Percentiles rank a stretch among this genome's conserved stretches.
Evolutionary conservation across 2,329 filamentous ascomycete genomes (phyloP).

Genomic region (Claviceps monticola): DNA sequence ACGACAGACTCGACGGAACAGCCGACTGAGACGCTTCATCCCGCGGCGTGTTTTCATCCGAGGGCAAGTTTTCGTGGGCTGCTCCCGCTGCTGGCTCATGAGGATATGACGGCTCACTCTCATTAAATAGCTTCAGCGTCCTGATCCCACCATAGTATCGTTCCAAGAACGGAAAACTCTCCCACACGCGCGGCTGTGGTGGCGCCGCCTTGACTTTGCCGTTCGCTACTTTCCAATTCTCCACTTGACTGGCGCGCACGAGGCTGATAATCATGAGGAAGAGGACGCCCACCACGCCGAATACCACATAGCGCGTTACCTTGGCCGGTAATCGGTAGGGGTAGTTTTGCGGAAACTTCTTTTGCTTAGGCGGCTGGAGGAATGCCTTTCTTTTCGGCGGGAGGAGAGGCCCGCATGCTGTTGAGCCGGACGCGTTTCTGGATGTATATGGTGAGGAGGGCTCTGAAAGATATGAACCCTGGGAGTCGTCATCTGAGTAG

Average conservation of each 20-base stretch:
- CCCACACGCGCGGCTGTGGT: conserved; percentile 59
- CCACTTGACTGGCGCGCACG: conserved; percentile 57
- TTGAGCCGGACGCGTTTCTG: conserved; percentile 34
- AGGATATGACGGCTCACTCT: conserved; percentile 75
- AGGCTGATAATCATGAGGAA: conserved; percentile 66
- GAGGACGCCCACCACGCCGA: conserved; percentile 54
- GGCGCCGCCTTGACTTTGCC: conserved; percentile 30
- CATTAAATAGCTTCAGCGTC: conserved; percentile 47
- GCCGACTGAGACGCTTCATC: conserved; percentile 5
- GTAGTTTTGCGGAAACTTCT: conserved; percentile 13
- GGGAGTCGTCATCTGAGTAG: conserved; percentile 31
- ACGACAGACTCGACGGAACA: conserved; percentile 15
- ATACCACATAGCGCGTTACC: conserved; percentile 65
- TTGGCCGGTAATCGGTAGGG: conserved; percentile 55
- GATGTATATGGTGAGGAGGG: conserved; percentile 38
- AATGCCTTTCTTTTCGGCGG: conserved; percentile 19
- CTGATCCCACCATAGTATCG: conserved; percentile 84
- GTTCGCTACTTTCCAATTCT: conserved; percentile 49
- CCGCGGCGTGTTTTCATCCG: conserved; percentile 8
- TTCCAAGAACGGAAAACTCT: conserved; percentile 70
- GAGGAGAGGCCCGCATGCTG: conserved; percentile 30
- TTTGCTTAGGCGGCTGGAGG: conserved; percentile 8
- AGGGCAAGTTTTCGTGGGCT: not conserved
- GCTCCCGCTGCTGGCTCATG: conserved; percentile 34
- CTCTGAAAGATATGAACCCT: conserved; percentile 19